Percentiles rank a stretch among this genome's conserved stretches.
Evolutionary conservation across 495 filamentous ascomycete genomes (phyloP).

Genomic region (Lichenothelia convexa): DNA sequence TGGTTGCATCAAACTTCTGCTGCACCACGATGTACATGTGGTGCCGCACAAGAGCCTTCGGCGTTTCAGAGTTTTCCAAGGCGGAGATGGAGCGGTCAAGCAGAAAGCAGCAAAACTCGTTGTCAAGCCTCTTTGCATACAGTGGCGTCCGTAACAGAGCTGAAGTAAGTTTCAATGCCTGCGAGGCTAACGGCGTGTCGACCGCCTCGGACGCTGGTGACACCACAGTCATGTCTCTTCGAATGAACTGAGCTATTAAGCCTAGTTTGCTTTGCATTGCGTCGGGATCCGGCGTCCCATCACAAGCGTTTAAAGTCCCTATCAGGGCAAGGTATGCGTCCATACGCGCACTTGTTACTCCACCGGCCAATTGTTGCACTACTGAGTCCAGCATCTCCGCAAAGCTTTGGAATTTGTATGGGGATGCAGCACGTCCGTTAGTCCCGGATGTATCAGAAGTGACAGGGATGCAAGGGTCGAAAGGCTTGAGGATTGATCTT

Average conservation of each 20-base stretch:
- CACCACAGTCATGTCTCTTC: conserved; percentile 41
- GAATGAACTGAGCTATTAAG: conserved; percentile 57
- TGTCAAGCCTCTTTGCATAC: conserved; percentile 43
- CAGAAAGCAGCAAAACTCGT: conserved; percentile 62
- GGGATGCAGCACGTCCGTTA: conserved; percentile 14
- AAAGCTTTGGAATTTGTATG: conserved; percentile 26
- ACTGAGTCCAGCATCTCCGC: conserved; percentile 71
- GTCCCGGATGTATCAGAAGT: conserved; percentile 12
- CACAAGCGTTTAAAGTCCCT: conserved; percentile 53
- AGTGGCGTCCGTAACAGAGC: conserved; percentile 51
- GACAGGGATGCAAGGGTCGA: conserved; percentile 27
- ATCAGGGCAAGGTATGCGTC: conserved; percentile 74
- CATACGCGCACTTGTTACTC: conserved; percentile 46
- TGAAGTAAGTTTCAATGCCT: conserved; percentile 55
- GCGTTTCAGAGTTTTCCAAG: conserved; percentile 40
- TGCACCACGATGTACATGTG: conserved; percentile 59
- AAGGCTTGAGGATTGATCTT: conserved; percentile 75
- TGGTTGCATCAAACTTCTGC: conserved; percentile 55
- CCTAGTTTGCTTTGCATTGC: conserved; percentile 58
- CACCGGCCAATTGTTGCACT: conserved; percentile 55
- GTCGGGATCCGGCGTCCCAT: conserved; percentile 42
- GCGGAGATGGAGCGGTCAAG: conserved; percentile 58
- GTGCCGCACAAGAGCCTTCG: conserved; percentile 61
- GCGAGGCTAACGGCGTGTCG: conserved; percentile 50
- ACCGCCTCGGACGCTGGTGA: no score